Percentiles rank a stretch among this genome's conserved stretches.
These are phyloP conservation scores for Globisporangium orthogonon DNA, from an alignment of 352 stramenopile species.

Conservation along the genomic window DNA sequence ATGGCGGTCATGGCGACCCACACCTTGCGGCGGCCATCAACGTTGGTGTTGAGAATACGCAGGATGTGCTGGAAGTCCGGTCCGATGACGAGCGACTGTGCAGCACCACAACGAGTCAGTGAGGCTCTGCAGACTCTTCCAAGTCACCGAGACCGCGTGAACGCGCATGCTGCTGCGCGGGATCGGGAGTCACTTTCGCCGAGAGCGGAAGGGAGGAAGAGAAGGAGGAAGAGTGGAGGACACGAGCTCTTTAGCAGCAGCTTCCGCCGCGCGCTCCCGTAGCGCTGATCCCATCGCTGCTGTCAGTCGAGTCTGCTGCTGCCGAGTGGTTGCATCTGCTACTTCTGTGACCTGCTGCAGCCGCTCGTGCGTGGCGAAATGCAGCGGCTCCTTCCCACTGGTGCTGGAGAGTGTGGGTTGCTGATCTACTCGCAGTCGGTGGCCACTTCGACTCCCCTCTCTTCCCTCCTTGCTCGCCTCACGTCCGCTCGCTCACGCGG, in stretches of 20 bases:
- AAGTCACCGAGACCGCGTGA: background rate
- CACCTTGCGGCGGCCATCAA: slow-evolving; percentile 97
- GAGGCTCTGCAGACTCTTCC: background rate
- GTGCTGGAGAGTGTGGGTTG: background rate
- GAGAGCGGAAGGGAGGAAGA: no score
- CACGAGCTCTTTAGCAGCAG: no score
- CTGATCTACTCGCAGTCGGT: background rate
- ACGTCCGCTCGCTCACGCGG: background rate
- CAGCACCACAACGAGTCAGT: slow-evolving; percentile 8
- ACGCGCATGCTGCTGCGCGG: background rate
- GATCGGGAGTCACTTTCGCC: no score
- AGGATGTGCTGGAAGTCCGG: slow-evolving; percentile 99
- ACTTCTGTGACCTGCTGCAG: no score
- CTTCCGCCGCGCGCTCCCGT: no score
- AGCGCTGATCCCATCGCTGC: no score
- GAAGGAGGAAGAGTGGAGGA: no score
- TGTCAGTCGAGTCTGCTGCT: no score
- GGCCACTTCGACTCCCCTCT: background rate
- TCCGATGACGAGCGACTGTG: slow-evolving; percentile 87
- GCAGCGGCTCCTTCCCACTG: background rate
- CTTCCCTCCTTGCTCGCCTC: background rate
- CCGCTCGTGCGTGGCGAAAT: background rate
- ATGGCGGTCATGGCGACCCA: slow-evolving; percentile 83
- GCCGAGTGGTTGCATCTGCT: no score
- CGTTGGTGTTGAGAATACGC: slow-evolving; percentile 99